Evolutionary conservation across 345 rosid genomes (phyloP).

Genomic region (Lepidium didymum): DNA sequence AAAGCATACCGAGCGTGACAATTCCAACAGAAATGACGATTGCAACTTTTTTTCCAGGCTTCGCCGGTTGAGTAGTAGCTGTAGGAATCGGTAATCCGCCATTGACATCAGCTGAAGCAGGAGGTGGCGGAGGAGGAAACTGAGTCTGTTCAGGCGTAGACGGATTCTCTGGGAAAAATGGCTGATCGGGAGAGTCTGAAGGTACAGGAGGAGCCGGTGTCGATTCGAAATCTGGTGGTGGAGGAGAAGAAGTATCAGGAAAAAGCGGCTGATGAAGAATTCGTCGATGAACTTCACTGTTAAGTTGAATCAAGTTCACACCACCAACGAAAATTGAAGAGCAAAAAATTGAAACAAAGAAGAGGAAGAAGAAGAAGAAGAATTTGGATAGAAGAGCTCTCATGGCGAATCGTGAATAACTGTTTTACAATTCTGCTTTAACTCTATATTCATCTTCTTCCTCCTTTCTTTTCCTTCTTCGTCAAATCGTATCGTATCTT

Average conservation of each 20-base stretch:
- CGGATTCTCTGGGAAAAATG: conserved; percentile 87
- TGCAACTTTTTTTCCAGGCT: conserved; percentile 72
- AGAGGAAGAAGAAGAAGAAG: conserved; percentile 18
- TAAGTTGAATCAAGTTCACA: not conserved
- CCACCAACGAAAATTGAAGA: not conserved
- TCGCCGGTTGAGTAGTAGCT: conserved; percentile 61
- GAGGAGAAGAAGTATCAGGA: conserved; percentile 50
- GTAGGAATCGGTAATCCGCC: conserved; percentile 62
- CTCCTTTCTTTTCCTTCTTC: not conserved
- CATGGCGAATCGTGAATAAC: conserved; percentile 52
- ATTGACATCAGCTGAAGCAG: conserved; percentile 30
- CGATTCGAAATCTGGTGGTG: conserved; percentile 37
- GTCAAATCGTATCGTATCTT: conserved; percentile 15
- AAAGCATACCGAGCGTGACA: conserved; percentile 89
- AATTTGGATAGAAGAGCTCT: conserved; percentile 30
- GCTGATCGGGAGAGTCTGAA: conserved; percentile 57
- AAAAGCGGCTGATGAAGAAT: conserved; percentile 86
- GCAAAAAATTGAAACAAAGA: not conserved
- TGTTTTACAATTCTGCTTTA: conserved; percentile 25
- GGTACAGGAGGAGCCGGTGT: conserved; percentile 47
- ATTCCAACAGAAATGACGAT: conserved; percentile 84
- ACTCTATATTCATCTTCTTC: conserved; percentile 47
- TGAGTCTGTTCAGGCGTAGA: conserved; percentile 46
- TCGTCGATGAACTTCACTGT: conserved; percentile 37
- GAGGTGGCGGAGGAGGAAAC: conserved; percentile 34